phyloP scores from a whole-genome alignment of 176 grass and related monocot species.

The Aegilops bicornis region DNA sequence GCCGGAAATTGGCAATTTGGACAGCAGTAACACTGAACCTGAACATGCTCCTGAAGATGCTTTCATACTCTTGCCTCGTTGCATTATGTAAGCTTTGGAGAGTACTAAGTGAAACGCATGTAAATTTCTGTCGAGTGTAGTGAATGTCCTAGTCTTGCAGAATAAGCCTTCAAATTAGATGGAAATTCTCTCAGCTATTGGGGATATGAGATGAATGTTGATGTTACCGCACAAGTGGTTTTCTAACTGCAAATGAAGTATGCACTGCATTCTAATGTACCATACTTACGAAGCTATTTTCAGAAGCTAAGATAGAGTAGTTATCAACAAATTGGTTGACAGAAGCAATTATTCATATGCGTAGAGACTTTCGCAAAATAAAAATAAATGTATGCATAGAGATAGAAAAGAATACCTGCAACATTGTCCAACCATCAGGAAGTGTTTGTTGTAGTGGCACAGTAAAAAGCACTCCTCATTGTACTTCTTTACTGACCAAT shows the following conservation, averaged over 20 bases:
- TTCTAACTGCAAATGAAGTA: background rate
- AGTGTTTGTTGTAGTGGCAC: background rate
- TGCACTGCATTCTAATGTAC: slow-evolving; percentile 11
- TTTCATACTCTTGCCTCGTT: slow-evolving; percentile 26
- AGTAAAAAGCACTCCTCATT: background rate
- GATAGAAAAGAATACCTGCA: background rate
- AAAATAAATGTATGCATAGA: background rate
- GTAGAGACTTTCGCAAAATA: too few species aligned
- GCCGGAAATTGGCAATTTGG: slow-evolving; percentile 22
- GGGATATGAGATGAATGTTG: background rate
- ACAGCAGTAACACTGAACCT: slow-evolving; percentile 31
- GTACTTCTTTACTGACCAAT: background rate
- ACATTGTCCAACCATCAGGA: slow-evolving; percentile 17
- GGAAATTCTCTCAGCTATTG: slow-evolving; percentile 5
- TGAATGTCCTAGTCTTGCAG: slow-evolving; percentile 10
- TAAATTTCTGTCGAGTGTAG: background rate
- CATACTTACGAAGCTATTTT: slow-evolving; percentile 18
- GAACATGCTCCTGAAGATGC: slow-evolving; percentile 38
- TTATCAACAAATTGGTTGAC: slow-evolving; percentile 5
- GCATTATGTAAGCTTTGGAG: slow-evolving; percentile 17
- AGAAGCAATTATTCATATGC: background rate
- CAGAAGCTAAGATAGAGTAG: background rate
- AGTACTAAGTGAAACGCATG: slow-evolving; percentile 4
- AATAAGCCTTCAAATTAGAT: background rate
- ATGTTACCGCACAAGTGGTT: slow-evolving; percentile 7